Base-by-base conservation (phyloP, 2,329 filamentous ascomycete genomes). In the Aureobasidium zeae region DNA sequence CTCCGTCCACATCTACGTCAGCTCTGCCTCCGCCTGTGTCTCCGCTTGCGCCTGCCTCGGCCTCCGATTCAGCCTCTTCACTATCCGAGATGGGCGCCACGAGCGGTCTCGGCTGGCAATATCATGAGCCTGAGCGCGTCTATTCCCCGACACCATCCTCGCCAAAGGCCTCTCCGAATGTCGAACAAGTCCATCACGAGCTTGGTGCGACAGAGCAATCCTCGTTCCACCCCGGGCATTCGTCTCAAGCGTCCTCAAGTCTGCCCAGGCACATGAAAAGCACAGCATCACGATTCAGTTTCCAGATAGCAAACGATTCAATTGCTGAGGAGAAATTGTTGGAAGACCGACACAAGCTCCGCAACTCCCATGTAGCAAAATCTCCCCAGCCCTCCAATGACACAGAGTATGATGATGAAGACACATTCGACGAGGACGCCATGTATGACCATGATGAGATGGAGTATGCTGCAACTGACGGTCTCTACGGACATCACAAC, bases 201-300 rank as follows among this genome's bases (percentile, higher is more conserved):
- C n/a, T 37, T 16, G 32, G 12, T 4, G 20, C 6, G 30, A 31
- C 5, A 25, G 28, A 5, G n/a, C n/a, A n/a, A n/a, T n/a, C n/a
- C n/a, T n/a, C n/a, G n/a, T n/a, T n/a, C n/a, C n/a, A n/a, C n/a
- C n/a, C n/a, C n/a, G n/a, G n/a, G n/a, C n/a, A n/a, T n/a, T n/a
- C n/a, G n/a, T n/a, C n/a, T n/a, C n/a, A n/a, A n/a, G n/a, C n/a
- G 12, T 19, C 15, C 8, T 36, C 39, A 9, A 38, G 33, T 12
- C 17, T 64, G 9, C 67, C 66, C 4, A 60, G 64, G 33, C 67
- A 70, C 50, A 57, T 68, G 33, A 63, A 61, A 3, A 87, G 83
- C 57, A 84, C 80, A 9, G 84, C 83, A 0, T 86, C 82, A 0
- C 71, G 84, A 11, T 88, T 89, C 57, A 88, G 83, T 54, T 89